Conservation (phyloP, 2,329 filamentous ascomycete species). For the Xylariales sp. region DNA sequence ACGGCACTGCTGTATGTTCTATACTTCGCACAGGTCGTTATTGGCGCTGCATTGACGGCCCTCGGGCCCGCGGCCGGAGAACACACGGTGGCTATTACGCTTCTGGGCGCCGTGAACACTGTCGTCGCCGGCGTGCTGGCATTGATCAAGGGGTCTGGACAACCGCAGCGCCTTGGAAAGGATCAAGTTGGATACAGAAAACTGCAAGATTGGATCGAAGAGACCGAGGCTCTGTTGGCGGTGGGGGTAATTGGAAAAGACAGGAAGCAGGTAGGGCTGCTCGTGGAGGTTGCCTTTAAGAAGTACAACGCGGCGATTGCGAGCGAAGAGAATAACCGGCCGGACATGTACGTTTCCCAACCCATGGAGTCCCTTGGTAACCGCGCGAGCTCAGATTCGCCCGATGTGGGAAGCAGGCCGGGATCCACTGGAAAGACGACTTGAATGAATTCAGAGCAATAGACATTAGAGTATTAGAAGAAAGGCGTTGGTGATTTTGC, state of each 20-base stretch:
- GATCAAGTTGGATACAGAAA: slow-evolving; percentile 41
- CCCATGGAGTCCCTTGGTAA: slow-evolving; percentile 13
- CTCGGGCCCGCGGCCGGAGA: slow-evolving; percentile 41
- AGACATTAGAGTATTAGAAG: no score
- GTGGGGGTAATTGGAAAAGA: slow-evolving; percentile 38
- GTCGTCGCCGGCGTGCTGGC: slow-evolving; percentile 58
- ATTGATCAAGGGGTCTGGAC: slow-evolving; percentile 45
- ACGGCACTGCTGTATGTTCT: slow-evolving; percentile 35
- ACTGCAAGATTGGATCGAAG: slow-evolving; percentile 50
- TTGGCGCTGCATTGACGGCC: slow-evolving; percentile 42
- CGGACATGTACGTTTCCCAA: slow-evolving; percentile 31
- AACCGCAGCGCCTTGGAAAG: slow-evolving; percentile 42
- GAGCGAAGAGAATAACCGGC: slow-evolving; percentile 36
- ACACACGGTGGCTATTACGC: slow-evolving; percentile 47
- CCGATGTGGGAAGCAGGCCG: background rate
- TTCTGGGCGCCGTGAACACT: slow-evolving; percentile 59
- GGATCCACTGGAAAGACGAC: no score
- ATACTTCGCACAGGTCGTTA: slow-evolving; percentile 41
- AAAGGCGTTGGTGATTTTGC: no score
- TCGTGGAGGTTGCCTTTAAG: slow-evolving; percentile 38
- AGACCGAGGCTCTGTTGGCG: slow-evolving; percentile 41
- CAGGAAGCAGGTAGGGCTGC: slow-evolving; percentile 35
- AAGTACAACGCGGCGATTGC: slow-evolving; percentile 39
- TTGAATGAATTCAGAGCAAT: no score
- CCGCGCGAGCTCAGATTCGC: slow-evolving; percentile 8